These are phyloP conservation scores for Eucalyptus leucophloia DNA, from an alignment of 345 rosid genomes.

Conservation along the genomic window DNA sequence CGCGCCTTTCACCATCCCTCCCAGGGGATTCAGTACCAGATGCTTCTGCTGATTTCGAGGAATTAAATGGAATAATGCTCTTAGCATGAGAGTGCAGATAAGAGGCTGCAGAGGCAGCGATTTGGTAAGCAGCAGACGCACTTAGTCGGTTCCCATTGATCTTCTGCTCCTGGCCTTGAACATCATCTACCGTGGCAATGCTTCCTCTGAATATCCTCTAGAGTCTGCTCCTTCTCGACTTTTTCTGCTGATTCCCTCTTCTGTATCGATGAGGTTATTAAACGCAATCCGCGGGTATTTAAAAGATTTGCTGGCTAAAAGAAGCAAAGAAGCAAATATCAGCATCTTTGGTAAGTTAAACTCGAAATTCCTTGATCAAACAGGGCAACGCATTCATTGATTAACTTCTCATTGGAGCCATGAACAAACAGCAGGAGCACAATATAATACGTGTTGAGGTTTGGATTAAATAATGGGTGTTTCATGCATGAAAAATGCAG, in stretches of 20 bases:
- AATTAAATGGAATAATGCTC: conserved; percentile 48
- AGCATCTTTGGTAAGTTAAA: background rate
- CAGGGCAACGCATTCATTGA: background rate
- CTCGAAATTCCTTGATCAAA: background rate
- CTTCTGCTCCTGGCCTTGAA: conserved; percentile 13
- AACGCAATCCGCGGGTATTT: conserved; percentile 41
- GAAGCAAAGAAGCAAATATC: background rate
- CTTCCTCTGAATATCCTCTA: conserved; percentile 29
- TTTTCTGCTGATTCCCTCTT: conserved; percentile 38
- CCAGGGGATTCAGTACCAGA: background rate
- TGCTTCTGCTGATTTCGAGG: conserved; percentile 8
- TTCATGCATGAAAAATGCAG: background rate
- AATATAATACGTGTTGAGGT: background rate
- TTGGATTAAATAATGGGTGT: background rate
- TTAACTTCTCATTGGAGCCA: background rate
- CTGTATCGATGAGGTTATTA: conserved; percentile 72
- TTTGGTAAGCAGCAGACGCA: conserved; percentile 62
- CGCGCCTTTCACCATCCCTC: background rate
- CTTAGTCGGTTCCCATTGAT: conserved; percentile 22
- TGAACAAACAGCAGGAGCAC: background rate
- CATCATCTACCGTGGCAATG: conserved; percentile 7
- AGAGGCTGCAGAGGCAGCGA: conserved; percentile 83
- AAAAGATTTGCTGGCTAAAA: conserved; percentile 56
- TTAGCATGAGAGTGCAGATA: conserved; percentile 65
- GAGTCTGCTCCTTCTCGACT: conserved; percentile 15